Evolutionary conservation across 192 early-diverging fungal species (phyloP).

Genomic region (Coemansia sp.): DNA sequence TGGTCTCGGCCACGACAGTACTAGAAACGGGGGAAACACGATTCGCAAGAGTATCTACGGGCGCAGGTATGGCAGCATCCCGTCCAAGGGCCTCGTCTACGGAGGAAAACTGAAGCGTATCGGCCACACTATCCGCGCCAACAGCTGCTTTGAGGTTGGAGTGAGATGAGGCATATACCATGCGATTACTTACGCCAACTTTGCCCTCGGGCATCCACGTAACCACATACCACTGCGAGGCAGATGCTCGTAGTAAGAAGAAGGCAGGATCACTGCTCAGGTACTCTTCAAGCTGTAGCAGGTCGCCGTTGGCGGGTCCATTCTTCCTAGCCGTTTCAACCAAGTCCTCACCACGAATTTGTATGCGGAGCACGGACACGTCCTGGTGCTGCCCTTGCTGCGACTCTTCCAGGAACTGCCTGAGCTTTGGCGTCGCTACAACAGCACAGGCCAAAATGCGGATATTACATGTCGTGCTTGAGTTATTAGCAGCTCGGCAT

Average conservation of each 20-base stretch:
- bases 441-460: neutral
- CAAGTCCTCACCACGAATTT: constrained; percentile 47
- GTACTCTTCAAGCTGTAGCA: constrained; percentile 40
- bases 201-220: constrained; percentile 58
- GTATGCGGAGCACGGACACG: constrained; percentile 42
- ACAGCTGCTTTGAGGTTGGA: constrained; percentile 49
- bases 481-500: neutral
- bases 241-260: constrained; percentile 40
- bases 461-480: neutral
- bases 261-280: constrained; percentile 35
- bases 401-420: constrained; percentile 48
- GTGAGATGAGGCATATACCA: constrained; percentile 58
- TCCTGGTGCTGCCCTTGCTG: constrained; percentile 34
- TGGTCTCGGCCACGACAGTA: neutral
- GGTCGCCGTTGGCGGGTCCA: constrained; percentile 44
- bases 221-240: constrained; percentile 48
- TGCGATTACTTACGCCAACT: constrained; percentile 50
- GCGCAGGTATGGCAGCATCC: neutral
- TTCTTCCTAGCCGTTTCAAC: constrained; percentile 41
- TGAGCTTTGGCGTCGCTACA: constrained; percentile 47
- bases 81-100: constrained; percentile 47
- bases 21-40: neutral
- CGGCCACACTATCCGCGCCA: constrained; percentile 33
- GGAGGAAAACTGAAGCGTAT: constrained; percentile 42
- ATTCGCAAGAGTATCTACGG: neutral